phyloP scores from a whole-genome alignment of 208 protist species.

The Angomonas ambiguus region DNA sequence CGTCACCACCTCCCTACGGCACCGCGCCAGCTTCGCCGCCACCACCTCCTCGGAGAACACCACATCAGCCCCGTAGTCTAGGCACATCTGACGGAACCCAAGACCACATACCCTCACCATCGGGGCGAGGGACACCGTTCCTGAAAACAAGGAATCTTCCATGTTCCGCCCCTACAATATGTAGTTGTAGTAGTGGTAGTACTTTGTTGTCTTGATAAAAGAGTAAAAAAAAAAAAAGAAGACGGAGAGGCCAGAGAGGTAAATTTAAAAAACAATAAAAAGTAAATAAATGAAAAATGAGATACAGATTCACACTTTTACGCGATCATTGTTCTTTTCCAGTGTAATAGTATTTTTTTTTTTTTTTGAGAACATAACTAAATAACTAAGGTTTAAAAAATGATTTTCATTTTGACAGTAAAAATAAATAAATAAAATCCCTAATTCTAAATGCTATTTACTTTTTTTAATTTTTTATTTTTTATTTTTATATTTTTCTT shows the following conservation, averaged over 20 bases:
- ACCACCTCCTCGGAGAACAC: constrained; percentile 97
- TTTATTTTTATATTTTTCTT: background rate
- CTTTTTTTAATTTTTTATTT: background rate
- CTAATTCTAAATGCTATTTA: background rate
- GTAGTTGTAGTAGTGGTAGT: background rate
- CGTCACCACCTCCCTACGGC: constrained; percentile 47
- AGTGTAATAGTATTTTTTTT: constrained; percentile 4
- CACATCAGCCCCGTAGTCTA: constrained; percentile 93
- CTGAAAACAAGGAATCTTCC: constrained; percentile 41
- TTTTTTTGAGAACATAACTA: constrained; percentile 1
- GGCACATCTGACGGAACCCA: constrained; percentile 90
- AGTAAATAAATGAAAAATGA: constrained; percentile 14
- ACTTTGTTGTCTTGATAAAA: too few species aligned
- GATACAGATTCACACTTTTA: constrained; percentile 7
- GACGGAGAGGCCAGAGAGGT: too few species aligned
- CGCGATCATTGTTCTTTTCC: constrained; percentile 3
- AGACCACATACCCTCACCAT: constrained; percentile 94
- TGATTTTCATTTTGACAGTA: constrained; percentile 15
- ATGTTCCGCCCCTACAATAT: background rate
- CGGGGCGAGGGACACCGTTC: constrained; percentile 89
- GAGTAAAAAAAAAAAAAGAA: too few species aligned
- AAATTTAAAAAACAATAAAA: background rate
- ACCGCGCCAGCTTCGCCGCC: constrained; percentile 85
- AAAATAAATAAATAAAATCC: constrained; percentile 19
- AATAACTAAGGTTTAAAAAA: constrained; percentile 3